Percentiles rank a stretch among this genome's conserved stretches.
Evolutionary conservation across 202 grass and related monocot species (phyloP).

Genomic region (Sporobolus alterniflorus): DNA sequence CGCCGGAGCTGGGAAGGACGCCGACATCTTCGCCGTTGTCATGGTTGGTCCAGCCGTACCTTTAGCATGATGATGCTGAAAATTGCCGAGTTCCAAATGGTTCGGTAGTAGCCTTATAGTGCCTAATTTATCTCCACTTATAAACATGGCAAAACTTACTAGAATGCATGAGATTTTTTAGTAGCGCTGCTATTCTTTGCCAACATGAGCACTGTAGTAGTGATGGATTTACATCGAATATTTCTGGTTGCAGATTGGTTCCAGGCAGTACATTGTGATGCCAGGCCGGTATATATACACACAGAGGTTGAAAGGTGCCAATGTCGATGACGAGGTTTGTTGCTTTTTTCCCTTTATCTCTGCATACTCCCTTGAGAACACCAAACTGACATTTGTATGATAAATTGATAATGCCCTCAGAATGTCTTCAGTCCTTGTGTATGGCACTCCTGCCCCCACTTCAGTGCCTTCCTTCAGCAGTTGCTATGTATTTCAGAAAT

Average conservation of each 20-base stretch:
- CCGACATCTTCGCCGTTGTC: constrained; percentile 90
- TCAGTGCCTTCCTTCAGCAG: neutral
- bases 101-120: neutral
- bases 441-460: neutral
- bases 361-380: neutral
- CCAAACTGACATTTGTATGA: neutral
- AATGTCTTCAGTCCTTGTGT: too few species aligned
- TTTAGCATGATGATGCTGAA: neutral
- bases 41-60: constrained; percentile 50
- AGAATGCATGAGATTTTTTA: too few species aligned
- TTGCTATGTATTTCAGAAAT: constrained; percentile 22
- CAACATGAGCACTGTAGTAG: neutral
- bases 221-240: constrained; percentile 1
- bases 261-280: constrained; percentile 88
- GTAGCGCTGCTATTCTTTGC: too few species aligned
- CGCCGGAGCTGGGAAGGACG: constrained; percentile 58
- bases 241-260: constrained; percentile 61
- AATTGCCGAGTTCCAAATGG: neutral
- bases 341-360: constrained; percentile 1
- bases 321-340: constrained; percentile 88
- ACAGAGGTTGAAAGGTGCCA: constrained; percentile 84
- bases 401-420: constrained; percentile 9
- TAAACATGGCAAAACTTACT: constrained; percentile 8
- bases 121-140: neutral
- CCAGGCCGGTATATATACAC: constrained; percentile 82